phyloP scores from a whole-genome alignment of 768 basidiomycete species.

The Leucocoprinus birnbaumii region DNA sequence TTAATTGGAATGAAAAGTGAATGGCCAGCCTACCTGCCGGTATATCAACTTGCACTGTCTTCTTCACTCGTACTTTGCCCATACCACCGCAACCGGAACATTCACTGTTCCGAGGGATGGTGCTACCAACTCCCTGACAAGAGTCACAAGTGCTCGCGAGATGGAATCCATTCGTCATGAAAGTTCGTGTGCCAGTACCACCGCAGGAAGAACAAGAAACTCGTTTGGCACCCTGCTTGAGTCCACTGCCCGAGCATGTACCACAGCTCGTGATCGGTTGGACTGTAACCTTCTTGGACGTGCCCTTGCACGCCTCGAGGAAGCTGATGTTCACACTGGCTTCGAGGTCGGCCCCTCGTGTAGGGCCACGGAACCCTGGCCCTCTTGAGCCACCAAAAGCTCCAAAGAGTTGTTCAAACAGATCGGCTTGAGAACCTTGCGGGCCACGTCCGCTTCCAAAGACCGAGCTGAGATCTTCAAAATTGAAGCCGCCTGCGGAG shows the following conservation, averaged over 20 bases:
- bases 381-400: slow-evolving; percentile 51
- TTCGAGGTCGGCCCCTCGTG: slow-evolving; percentile 82
- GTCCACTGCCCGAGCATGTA: slow-evolving; percentile 81
- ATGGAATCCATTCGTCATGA: slow-evolving; percentile 91
- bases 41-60: slow-evolving; percentile 76
- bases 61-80: slow-evolving; percentile 82
- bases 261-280: slow-evolving; percentile 81
- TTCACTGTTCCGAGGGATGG: slow-evolving; percentile 72
- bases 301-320: slow-evolving; percentile 93
- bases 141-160: slow-evolving; percentile 89
- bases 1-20: slow-evolving; percentile 6
- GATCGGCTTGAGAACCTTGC: slow-evolving; percentile 43
- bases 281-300: slow-evolving; percentile 69
- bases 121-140: slow-evolving; percentile 80
- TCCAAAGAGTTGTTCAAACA: slow-evolving; percentile 88
- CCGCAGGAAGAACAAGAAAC: slow-evolving; percentile 76
- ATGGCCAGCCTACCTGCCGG: slow-evolving; percentile 75
- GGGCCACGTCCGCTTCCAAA: slow-evolving; percentile 47
- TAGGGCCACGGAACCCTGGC: slow-evolving; percentile 33
- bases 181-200: slow-evolving; percentile 86
- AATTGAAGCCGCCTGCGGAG: slow-evolving; percentile 66
- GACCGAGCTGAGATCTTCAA: slow-evolving; percentile 63
- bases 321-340: slow-evolving; percentile 74
- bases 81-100: slow-evolving; percentile 83
- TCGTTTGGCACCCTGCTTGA: slow-evolving; percentile 85